phyloP scores from a whole-genome alignment of 805 yeast genomes.

The Saturnispora bothae region DNA sequence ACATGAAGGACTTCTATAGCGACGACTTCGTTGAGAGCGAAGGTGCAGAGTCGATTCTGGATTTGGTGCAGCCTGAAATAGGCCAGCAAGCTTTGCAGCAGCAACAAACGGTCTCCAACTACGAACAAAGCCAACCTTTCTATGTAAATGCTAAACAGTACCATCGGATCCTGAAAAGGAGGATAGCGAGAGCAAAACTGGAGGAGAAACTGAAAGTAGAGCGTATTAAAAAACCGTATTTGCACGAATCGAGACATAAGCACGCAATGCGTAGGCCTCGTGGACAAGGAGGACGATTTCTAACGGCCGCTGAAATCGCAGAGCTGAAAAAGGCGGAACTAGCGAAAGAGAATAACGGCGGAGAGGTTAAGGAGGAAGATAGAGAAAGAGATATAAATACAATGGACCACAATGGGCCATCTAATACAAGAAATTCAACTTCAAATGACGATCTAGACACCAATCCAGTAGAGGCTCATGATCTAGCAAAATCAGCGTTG shows the following conservation, averaged over 20 bases:
- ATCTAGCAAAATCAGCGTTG: too few species aligned
- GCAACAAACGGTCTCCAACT: not conserved
- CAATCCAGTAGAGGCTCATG: too few species aligned
- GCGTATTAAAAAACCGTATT: conserved; percentile 83
- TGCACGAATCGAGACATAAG: conserved; percentile 95
- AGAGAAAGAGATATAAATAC: too few species aligned
- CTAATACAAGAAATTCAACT: too few species aligned
- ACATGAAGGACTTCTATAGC: conserved; percentile 1
- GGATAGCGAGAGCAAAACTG: conserved; percentile 86
- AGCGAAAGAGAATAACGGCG: not conserved
- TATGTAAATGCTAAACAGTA: conserved; percentile 97
- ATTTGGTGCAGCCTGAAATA: not conserved
- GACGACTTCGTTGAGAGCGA: not conserved
- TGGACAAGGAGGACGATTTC: conserved; percentile 96
- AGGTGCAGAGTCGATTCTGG: not conserved
- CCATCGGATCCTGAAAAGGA: conserved; percentile 84
- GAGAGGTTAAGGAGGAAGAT: too few species aligned
- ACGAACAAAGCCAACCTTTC: conserved; percentile 70
- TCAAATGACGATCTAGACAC: too few species aligned
- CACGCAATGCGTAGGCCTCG: conserved; percentile 99
- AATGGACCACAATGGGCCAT: too few species aligned
- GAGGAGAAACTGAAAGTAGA: conserved; percentile 84
- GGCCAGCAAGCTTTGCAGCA: conserved; percentile 5
- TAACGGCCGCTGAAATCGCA: conserved; percentile 88
- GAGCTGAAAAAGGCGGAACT: conserved; percentile 25